Evolutionary conservation across 2,329 filamentous ascomycete genomes (phyloP), one percentile per base, ranked within the genome.

Genomic region (Cladosporium colombiae): DNA sequence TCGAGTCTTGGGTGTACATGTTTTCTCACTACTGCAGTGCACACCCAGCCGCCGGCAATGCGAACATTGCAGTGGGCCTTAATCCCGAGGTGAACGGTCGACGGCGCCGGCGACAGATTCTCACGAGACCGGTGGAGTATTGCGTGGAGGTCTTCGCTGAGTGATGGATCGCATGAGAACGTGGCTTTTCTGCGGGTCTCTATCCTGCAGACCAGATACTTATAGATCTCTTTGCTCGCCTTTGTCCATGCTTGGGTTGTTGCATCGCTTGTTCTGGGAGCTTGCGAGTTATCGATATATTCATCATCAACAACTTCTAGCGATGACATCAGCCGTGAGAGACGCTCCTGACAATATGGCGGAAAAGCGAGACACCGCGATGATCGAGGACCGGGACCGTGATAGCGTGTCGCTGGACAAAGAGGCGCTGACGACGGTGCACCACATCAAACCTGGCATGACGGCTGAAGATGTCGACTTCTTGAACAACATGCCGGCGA

Each of bases 381-480:
- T 63, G 61, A 53, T 63, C 61, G 61, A 63, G 27, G 61, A 63
- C 50, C 29, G 21, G 10, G 61, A 63, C 18, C 61, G 50, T 29
- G 67, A 67, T 50, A 61, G 53, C 31, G 62, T 58, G 33, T 71
- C 70, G 33, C 29, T 66, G n/a, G 64, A 58, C 44, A 70, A 73
- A 35, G 70, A 69, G 6, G 27, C 65, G 11, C 68, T 68, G 25
- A 64, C 63, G 7, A 67, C 70, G 27, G 3, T 29, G 16, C 61
- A 69, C 25, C 53, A 68, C 16, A 55, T 68, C 27, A 65, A 66
- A 31, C 67, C 71, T 16, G 71, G 70, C 13, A 52, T 73, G 35
- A 67, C 67, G 1, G 69, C 69, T 2, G 67, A 67, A 21, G 70
- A 73, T 40, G 63, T 68, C 56, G 68, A 66, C 37, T 73, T 71